phyloP scores from a whole-genome alignment of 2,329 filamentous ascomycete genomes.

The Monosporascus sp. region DNA sequence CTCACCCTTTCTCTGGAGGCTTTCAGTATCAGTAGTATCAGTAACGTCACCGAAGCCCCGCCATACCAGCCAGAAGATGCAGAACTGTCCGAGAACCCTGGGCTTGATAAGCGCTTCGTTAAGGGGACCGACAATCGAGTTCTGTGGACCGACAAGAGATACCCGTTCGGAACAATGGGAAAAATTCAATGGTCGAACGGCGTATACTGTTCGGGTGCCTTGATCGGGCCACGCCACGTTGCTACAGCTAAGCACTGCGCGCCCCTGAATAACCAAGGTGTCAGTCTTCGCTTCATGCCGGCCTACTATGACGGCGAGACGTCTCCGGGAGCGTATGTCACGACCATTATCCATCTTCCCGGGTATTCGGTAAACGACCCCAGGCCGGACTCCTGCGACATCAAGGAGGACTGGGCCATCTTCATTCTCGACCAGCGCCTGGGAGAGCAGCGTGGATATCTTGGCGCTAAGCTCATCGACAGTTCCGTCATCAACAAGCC shows the following conservation, averaged over 20 bases:
- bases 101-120: conserved; percentile 14
- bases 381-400: conserved; percentile 9
- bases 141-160: conserved; percentile 10
- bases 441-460: conserved; percentile 18
- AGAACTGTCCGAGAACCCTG: neutral
- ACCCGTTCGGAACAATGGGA: conserved; percentile 17
- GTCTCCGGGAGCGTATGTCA: conserved; percentile 9
- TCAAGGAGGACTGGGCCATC: conserved; percentile 22
- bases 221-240: conserved; percentile 24
- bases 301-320: conserved; percentile 17
- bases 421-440: conserved; percentile 19
- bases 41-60: neutral
- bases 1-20: neutral
- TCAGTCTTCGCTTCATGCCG: conserved; percentile 17
- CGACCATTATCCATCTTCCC: conserved; percentile 2
- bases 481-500: conserved; percentile 5
- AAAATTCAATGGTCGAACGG: conserved; percentile 15
- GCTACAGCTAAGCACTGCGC: conserved; percentile 23
- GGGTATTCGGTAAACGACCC: conserved; percentile 5
- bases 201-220: conserved; percentile 19
- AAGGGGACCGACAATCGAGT: conserved; percentile 16
- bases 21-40: neutral
- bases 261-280: conserved; percentile 8
- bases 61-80: neutral
- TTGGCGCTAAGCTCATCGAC: conserved; percentile 14